Base-by-base conservation (phyloP, 805 yeast species). In the Vanderwaltozyma tropicalis region DNA sequence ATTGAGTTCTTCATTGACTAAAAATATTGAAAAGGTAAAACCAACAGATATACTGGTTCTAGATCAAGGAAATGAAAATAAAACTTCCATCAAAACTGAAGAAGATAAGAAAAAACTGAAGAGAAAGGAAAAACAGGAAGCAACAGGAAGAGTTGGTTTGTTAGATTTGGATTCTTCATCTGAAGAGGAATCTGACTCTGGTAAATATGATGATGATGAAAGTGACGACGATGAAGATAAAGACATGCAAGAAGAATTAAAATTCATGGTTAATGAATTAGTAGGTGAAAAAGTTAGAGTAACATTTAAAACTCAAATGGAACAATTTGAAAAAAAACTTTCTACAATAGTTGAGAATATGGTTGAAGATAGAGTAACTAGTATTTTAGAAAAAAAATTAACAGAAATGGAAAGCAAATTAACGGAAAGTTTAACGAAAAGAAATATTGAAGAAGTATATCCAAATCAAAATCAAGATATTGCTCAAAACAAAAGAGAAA, bases 181-280 rank as follows among this genome's bases (percentile, higher is more conserved):
- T 6, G 34, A 32, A 2, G 40, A 38, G 8, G 41, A 34, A 13
- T 30, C 37, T 21, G 40, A 35, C 14, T 28, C 28, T 7, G 42
- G 37, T 10, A 21, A 15, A 15, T 21, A 16, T 17, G 47, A 45
- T 19, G 40, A 41, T 14, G 42, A 38, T 22, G 48, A 39, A 13
- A 40, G 37, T 19, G 41, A 40, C 21, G 43, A 39, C 5, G 42
- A 41, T 18, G 45, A 38, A 3, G 37, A 36, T 16, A 46, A 42
- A 10, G 45, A 33, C 14, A 32, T 50, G 42, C 55, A 49, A 37
- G 48, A 52, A 31, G 59, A 55, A 39, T 42, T 57, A 31, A 50
- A 53, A 34, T 34, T 39, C 14, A 42, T 56, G 45, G 49, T 56
- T 6, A 49, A 52, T n/a, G 47, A 48, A 31, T 39, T 56, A 15